Evolutionary conservation across 2,329 filamentous ascomycete species (phyloP), one percentile per base, ranked within the genome.

Genomic region (Whalleya microplaca): DNA sequence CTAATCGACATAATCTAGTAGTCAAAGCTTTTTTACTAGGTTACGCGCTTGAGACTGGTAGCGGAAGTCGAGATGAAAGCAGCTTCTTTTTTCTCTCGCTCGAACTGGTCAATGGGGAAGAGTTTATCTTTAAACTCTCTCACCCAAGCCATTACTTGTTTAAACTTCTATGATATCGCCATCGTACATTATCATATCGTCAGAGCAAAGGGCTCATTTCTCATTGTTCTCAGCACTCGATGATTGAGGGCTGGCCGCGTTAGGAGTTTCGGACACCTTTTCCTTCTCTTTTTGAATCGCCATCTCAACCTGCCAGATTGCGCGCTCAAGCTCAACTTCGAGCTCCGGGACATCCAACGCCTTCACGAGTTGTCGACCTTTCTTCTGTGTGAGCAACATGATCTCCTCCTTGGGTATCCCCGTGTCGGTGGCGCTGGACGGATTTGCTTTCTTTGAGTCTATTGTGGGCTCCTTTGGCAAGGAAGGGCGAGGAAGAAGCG

Each of bases 291-390:
- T 75, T 49, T 71, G 66, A 51, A 83, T 74, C 16, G 76, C 75
- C 43, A 72, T 77, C 65, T 86, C 81, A 2, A 93, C 87, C 72
- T 94, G 90, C 79, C 86, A 86, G 56, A 92, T 85, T 4, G 90
- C 90, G 43, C 90, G 78, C 68, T 93, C 89, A 0, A 92, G 79
- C 70, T 93, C 90, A 16, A 87, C 77, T 52, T 86, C 84, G 21
- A 94, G 78, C 53, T 89, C 87, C 0, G 90, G 89, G 40, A 91
- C 80, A 5, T 87, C 78, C 23, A 93, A 74, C 6, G 81, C 81
- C 53, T 86, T 76, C 19, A 85, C 84, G 53, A 90, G 79, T 54
- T 79, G 75, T 60, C 79, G 80, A 2, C 85, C 83, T 64, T 86
- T 80, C 27, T 75, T 73, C 56, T 80, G 76, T 9, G 79, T 78